phyloP scores from a whole-genome alignment of 768 basidiomycete species.

The Sutorius australiensis region DNA sequence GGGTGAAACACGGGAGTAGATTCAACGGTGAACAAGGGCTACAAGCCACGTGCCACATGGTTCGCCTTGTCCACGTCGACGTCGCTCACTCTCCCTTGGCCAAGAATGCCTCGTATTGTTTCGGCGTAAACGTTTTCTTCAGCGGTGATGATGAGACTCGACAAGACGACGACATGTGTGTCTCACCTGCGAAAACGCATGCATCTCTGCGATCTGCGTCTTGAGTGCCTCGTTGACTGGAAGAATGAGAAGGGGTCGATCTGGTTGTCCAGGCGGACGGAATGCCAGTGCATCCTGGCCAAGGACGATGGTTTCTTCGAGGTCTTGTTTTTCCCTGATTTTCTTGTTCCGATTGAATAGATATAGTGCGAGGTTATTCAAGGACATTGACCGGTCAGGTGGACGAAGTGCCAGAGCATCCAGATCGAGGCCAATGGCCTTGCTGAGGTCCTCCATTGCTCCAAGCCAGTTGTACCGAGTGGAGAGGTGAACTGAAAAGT shows the following conservation, averaged over 20 bases:
- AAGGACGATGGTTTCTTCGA: no score
- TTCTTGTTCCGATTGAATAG: no score
- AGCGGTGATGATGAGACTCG: background rate
- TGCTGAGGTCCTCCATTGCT: no score
- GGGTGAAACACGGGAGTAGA: conserved; percentile 5
- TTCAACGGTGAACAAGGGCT: conserved; percentile 4
- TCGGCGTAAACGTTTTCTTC: conserved; percentile 72
- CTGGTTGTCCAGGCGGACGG: no score
- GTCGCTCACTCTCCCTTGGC: conserved; percentile 28
- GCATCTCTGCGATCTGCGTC: conserved; percentile 71
- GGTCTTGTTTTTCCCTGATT: no score
- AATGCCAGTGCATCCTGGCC: no score
- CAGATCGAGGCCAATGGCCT: no score
- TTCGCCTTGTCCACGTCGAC: background rate
- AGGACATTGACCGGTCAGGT: no score
- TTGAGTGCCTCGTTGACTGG: conserved; percentile 77
- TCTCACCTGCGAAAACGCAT: conserved; percentile 83
- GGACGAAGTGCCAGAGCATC: no score
- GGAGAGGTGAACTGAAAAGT: no score
- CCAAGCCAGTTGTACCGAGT: no score
- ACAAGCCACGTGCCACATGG: background rate
- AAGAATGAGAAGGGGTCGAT: conserved; percentile 5
- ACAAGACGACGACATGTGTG: background rate
- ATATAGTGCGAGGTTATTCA: no score
- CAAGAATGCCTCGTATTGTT: conserved; percentile 55